These are phyloP conservation scores for Pulveroboletus sp. DNA, from an alignment of 768 basidiomycete species.

Conservation along the genomic window DNA sequence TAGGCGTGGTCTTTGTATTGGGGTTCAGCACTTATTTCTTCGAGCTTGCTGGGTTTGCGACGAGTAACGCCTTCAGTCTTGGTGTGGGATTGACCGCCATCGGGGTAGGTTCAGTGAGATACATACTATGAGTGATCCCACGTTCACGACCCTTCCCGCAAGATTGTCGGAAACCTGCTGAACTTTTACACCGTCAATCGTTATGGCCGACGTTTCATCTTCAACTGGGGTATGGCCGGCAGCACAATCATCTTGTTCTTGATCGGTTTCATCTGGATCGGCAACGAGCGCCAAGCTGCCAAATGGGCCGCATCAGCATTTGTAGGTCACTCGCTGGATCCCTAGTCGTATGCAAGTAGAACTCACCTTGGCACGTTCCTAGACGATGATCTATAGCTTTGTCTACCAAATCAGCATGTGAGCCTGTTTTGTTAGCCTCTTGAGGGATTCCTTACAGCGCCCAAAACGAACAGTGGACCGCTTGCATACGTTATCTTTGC, in stretches of 20 bases:
- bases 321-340: slow-evolving; percentile 3
- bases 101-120: slow-evolving; percentile 9
- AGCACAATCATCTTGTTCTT: slow-evolving; percentile 22
- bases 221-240: slow-evolving; percentile 27
- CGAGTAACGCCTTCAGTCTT: slow-evolving; percentile 30
- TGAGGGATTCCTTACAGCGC: neutral
- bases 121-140: neutral
- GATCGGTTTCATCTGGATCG: slow-evolving; percentile 30
- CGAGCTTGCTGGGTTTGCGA: slow-evolving; percentile 32
- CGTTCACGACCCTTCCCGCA: neutral
- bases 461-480: slow-evolving; percentile 19
- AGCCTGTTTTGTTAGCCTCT: neutral
- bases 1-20: slow-evolving; percentile 28
- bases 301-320: slow-evolving; percentile 26
- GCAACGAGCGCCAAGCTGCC: slow-evolving; percentile 5
- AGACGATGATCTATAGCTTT: slow-evolving; percentile 32
- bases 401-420: slow-evolving; percentile 28
- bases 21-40: slow-evolving; percentile 34
- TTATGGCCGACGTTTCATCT: slow-evolving; percentile 24
- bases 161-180: slow-evolving; percentile 27
- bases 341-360: neutral
- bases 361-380: neutral
- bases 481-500: slow-evolving; percentile 27
- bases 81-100: slow-evolving; percentile 28
- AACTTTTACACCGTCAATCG: slow-evolving; percentile 25